Evolutionary conservation across 345 rosid genomes (phyloP).

Genomic region (Arabis hirsuta): DNA sequence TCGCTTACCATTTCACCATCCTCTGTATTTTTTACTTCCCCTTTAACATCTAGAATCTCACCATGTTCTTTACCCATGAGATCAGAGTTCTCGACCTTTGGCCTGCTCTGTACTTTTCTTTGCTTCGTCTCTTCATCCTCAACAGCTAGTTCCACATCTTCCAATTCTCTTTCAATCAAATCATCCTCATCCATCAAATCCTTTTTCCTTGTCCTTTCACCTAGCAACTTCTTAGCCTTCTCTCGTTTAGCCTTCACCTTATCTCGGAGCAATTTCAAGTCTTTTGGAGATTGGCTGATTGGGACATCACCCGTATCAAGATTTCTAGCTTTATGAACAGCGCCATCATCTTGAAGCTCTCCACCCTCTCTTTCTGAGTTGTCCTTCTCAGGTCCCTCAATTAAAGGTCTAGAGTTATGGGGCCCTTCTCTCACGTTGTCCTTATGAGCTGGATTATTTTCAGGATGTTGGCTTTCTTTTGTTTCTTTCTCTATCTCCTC

Average conservation of each 20-base stretch:
- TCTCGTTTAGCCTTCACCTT: constrained; percentile 77
- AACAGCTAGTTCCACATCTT: constrained; percentile 72
- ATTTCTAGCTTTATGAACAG: constrained; percentile 48
- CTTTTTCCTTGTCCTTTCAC: constrained; percentile 60
- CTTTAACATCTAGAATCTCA: constrained; percentile 43
- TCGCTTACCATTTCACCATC: constrained; percentile 70
- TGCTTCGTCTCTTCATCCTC: constrained; percentile 63
- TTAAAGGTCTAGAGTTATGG: constrained; percentile 48
- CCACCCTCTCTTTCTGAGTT: constrained; percentile 57
- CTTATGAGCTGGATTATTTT: constrained; percentile 41
- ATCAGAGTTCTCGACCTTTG: constrained; percentile 44
- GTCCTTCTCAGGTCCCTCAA: constrained; percentile 50
- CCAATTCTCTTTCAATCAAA: constrained; percentile 82
- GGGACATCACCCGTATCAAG: constrained; percentile 58
- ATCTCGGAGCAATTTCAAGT: constrained; percentile 70
- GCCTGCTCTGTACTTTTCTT: constrained; percentile 57
- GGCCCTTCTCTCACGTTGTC: constrained; percentile 48
- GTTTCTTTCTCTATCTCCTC: constrained; percentile 49
- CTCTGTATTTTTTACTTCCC: constrained; percentile 47
- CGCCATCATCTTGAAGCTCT: constrained; percentile 55
- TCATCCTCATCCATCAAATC: constrained; percentile 87
- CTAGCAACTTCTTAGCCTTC: constrained; percentile 69
- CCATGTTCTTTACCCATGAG: constrained; percentile 42
- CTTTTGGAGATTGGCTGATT: constrained; percentile 75
- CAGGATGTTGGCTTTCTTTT: constrained; percentile 51